Conservation (phyloP, 768 basidiomycete species). For the Mycena indigotica region DNA sequence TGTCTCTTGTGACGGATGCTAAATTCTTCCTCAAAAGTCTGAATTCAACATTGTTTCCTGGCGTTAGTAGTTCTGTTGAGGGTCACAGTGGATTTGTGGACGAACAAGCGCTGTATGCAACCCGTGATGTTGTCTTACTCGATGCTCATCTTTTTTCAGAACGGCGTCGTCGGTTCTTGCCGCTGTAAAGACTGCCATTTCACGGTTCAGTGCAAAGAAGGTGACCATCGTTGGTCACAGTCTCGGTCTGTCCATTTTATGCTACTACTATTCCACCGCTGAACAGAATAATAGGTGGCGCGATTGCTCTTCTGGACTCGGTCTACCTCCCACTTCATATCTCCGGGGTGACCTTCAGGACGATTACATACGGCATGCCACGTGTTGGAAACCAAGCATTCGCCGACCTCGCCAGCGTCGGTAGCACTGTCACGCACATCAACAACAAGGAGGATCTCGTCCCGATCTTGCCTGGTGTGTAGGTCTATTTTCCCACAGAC, state of each 20-base stretch:
- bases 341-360: slow-evolving; percentile 39
- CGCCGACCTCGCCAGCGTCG: slow-evolving; percentile 55
- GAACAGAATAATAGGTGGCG: slow-evolving; percentile 36
- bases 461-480: slow-evolving; percentile 35
- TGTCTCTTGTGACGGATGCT: slow-evolving; percentile 41
- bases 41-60: slow-evolving; percentile 46
- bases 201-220: slow-evolving; percentile 32
- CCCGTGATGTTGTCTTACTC: not conserved
- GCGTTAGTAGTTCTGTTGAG: slow-evolving; percentile 39
- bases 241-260: slow-evolving; percentile 34
- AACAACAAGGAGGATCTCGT: slow-evolving; percentile 46
- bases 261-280: slow-evolving; percentile 16
- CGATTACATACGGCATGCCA: slow-evolving; percentile 47
- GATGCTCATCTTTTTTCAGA: slow-evolving; percentile 26
- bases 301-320: slow-evolving; percentile 48
- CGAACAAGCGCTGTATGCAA: slow-evolving; percentile 43
- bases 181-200: slow-evolving; percentile 40
- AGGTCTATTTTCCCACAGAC: not conserved
- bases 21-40: slow-evolving; percentile 36
- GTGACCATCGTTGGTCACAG: slow-evolving; percentile 50
- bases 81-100: slow-evolving; percentile 48
- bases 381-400: slow-evolving; percentile 60
- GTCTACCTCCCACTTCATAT: slow-evolving; percentile 58
- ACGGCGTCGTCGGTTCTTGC: slow-evolving; percentile 42
- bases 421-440: slow-evolving; percentile 50